Percentiles rank a stretch among this genome's conserved stretches.
phyloP scores from a whole-genome alignment of 306 rosid species.

The Clitoria ternatea region DNA sequence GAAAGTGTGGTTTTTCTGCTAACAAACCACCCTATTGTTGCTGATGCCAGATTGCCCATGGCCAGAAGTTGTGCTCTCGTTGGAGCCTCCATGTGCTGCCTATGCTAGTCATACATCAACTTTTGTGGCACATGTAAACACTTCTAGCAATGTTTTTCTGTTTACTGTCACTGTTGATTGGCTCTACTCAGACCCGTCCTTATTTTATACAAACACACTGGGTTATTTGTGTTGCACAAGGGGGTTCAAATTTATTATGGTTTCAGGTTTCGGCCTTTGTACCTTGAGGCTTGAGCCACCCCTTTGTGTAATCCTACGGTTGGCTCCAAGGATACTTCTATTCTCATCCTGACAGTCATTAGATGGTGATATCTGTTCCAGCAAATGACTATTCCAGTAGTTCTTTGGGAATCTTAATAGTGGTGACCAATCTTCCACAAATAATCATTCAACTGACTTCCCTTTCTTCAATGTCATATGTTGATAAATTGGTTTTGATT shows the following conservation, averaged over 20 bases:
- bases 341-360: background rate
- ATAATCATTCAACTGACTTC: background rate
- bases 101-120: no score
- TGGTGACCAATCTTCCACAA: background rate
- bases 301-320: background rate
- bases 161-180: background rate
- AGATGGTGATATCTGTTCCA: background rate
- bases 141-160: background rate
- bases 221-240: background rate
- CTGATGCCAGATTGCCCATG: no score
- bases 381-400: background rate
- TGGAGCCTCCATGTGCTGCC: no score
- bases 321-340: background rate
- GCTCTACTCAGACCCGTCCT: background rate
- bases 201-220: background rate
- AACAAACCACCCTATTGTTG: no score
- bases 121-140: background rate
- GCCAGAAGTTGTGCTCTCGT: no score
- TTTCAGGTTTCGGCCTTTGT: background rate
- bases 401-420: background rate
- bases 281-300: background rate
- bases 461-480: background rate
- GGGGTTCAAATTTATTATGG: background rate
- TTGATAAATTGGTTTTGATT: background rate
- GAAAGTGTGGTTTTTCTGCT: background rate